Conservation (phyloP, 768 basidiomycete genomes). For the Mycena alexandri region DNA sequence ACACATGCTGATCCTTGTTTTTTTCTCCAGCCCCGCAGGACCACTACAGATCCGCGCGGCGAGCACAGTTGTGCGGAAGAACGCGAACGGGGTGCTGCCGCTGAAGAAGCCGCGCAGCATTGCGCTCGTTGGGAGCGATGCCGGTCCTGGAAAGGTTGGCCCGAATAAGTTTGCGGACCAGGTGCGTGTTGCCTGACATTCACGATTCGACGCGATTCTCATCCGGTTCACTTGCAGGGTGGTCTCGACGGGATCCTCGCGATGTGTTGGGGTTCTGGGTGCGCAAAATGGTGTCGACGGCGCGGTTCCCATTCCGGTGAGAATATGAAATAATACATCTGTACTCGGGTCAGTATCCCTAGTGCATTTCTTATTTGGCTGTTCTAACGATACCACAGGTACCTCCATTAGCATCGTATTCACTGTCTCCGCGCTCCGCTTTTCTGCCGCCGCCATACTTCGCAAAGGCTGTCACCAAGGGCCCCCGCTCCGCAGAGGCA, state of each 20-base stretch:
- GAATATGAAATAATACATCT: too few relatives aligned
- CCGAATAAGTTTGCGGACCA: conserved; percentile 80
- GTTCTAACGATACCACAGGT: too few relatives aligned
- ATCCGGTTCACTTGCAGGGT: conserved; percentile 45
- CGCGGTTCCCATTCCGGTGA: too few relatives aligned
- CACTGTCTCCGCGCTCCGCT: too few relatives aligned
- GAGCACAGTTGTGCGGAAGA: conserved; percentile 83
- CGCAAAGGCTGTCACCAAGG: conserved; percentile 79
- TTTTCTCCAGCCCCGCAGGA: too few relatives aligned
- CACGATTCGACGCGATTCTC: neutral
- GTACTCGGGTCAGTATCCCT: too few relatives aligned
- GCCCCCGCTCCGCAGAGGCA: conserved; percentile 86
- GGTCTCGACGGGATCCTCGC: conserved; percentile 81
- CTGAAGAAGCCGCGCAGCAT: conserved; percentile 70
- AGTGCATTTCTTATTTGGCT: too few relatives aligned
- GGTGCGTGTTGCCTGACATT: conserved; percentile 36
- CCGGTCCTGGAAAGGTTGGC: conserved; percentile 72
- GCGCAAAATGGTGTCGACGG: too few relatives aligned
- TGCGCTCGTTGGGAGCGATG: conserved; percentile 73
- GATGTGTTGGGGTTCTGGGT: conserved; percentile 94
- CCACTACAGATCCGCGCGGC: conserved; percentile 79
- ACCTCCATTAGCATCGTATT: too few relatives aligned
- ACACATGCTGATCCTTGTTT: too few relatives aligned
- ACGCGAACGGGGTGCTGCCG: conserved; percentile 67
- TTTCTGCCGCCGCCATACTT: too few relatives aligned